Evolutionary conservation across 495 filamentous ascomycete genomes (phyloP).

Genomic region (Aspergillus kassunensis): DNA sequence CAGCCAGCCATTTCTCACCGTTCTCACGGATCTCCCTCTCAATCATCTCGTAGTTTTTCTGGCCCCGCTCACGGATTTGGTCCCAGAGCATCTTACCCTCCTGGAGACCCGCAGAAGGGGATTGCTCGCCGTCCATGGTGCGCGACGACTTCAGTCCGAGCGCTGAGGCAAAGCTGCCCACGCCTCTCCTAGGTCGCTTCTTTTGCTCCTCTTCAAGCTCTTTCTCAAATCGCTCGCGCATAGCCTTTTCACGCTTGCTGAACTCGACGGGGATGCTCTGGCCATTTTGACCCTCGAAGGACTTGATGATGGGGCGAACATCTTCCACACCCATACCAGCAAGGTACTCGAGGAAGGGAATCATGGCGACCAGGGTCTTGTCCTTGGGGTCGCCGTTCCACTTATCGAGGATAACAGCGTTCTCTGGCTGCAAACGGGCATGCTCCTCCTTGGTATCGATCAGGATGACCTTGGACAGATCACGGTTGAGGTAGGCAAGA

Average conservation of each 20-base stretch:
- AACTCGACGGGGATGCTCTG: constrained; percentile 84
- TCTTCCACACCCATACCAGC: constrained; percentile 88
- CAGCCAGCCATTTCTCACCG: constrained; percentile 89
- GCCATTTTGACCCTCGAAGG: constrained; percentile 78
- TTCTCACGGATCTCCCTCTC: constrained; percentile 88
- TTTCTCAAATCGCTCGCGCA: constrained; percentile 74
- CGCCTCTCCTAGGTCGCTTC: constrained; percentile 53
- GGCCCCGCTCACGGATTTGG: constrained; percentile 83
- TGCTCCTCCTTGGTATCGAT: constrained; percentile 82
- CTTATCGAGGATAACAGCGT: constrained; percentile 83
- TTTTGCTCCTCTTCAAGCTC: constrained; percentile 66
- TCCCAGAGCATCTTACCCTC: constrained; percentile 96
- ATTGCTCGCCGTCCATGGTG: constrained; percentile 62
- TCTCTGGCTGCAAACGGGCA: constrained; percentile 81
- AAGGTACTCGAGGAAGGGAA: constrained; percentile 95
- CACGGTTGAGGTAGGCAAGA: constrained; percentile 91
- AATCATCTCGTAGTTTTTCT: constrained; percentile 80
- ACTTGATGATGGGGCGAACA: constrained; percentile 77
- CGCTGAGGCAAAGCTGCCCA: constrained; percentile 60
- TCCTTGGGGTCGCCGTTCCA: constrained; percentile 84
- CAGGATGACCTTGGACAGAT: constrained; percentile 88
- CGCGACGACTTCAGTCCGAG: constrained; percentile 67
- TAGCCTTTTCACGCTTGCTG: constrained; percentile 76
- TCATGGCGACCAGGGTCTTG: constrained; percentile 76
- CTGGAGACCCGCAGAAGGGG: constrained; percentile 65